phyloP scores from a whole-genome alignment of 176 grass and related monocot species.

The Oropetium thomaeum region DNA sequence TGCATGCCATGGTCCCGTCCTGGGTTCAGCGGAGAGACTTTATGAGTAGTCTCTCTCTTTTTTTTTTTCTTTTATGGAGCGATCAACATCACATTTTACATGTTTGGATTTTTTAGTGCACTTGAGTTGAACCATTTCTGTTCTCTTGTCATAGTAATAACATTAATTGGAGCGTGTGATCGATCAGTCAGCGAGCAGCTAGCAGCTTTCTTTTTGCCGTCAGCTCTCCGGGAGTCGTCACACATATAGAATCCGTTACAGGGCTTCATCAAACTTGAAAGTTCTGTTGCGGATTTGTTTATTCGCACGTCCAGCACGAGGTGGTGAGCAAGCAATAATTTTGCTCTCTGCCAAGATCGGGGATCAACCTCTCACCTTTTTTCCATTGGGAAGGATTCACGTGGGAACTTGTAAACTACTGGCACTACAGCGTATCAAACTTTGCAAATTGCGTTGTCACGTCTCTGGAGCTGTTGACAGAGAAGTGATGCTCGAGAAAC shows the following conservation, averaged over 20 bases:
- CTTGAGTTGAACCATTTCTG: too few species aligned
- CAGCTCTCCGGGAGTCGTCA: constrained; percentile 5
- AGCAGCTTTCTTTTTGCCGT: background rate
- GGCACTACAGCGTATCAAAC: too few species aligned
- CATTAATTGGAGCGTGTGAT: too few species aligned
- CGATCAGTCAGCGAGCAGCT: background rate
- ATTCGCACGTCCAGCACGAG: constrained; percentile 12
- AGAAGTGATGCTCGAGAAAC: background rate
- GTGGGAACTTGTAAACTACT: too few species aligned
- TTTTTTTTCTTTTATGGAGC: too few species aligned
- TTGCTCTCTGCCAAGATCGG: constrained; percentile 1
- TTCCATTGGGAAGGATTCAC: background rate
- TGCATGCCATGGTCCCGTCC: background rate
- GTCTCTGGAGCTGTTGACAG: background rate
- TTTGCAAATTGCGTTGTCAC: background rate
- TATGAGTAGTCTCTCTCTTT: too few species aligned
- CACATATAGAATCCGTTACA: background rate
- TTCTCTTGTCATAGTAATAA: too few species aligned
- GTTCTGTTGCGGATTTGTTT: background rate
- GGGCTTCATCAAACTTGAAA: too few species aligned
- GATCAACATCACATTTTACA: background rate
- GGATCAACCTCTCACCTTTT: background rate
- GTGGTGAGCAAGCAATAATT: background rate
- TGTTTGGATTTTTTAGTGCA: too few species aligned
- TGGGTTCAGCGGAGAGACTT: background rate